Evolutionary conservation across 129 eudicot genomes (phyloP), one percentile per base, ranked within the genome.

Genomic region (Saposhnikovia divaricata): DNA sequence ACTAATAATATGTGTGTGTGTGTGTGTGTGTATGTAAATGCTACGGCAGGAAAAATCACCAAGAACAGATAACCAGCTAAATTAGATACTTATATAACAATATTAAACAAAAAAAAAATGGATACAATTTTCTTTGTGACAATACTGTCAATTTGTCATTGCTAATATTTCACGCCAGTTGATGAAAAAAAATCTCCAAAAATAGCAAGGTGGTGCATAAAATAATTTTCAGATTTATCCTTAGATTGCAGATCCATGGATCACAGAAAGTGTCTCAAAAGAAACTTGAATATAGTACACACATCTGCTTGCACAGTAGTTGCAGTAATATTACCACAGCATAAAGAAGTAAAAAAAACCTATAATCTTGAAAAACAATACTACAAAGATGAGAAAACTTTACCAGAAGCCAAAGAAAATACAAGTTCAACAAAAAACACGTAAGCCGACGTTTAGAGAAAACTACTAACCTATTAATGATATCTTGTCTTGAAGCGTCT

Each of bases 381-480:
- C 25, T 70, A 68, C 23, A 39, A 14, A 42, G 5, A 76, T 31
- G 11, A 8, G 21, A 47, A 31, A 6, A 27, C 25, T 27, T 76
- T 16, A 46, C 14, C 3, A 45, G 77, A n/a, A 21, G 23, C 4
- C 46, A 57, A n/a, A 23, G 39, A 38, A 11, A 5, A 15, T 9
- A 73, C 5, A 73, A 44, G 19, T 23, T 73, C 21, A 6, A 73
- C 43, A 43, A 25, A 37, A 38, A 77, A 21, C 28, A 61, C 14
- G 43, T 39, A 43, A 46, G 44, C 61, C 46, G 39, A 37, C 18
- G 74, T 38, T 42, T 18, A 21, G 38, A 31, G 42, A 77, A 57
- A 34, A 53, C 42, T 72, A 63, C 87, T 81, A 65, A 93, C 98
- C 99, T 69, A 90, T 81, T 28, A 89, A 87, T 77, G 83, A 84